Evolutionary conservation across 306 rosid species (phyloP).

Genomic region (Cyclanthera cordifolia): DNA sequence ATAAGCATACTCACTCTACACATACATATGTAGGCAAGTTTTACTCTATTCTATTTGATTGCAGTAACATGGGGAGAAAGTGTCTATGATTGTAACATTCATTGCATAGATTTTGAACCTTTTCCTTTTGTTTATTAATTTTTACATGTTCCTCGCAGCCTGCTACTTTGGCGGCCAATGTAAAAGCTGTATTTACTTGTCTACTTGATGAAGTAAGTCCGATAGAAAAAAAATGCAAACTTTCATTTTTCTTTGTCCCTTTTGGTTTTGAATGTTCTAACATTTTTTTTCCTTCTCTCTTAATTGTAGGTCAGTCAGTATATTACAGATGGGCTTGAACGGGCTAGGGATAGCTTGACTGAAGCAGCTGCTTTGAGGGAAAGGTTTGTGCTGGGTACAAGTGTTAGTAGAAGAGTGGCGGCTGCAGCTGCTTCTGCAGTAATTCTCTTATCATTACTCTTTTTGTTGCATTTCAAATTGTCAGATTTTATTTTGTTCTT

Average conservation of each 20-base stretch:
- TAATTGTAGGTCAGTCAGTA: slow-evolving; percentile 75
- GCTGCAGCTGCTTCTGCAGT: slow-evolving; percentile 99
- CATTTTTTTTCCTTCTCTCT: background rate
- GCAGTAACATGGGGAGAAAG: background rate
- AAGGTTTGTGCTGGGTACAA: slow-evolving; percentile 71
- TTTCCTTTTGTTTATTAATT: background rate
- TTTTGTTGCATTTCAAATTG: slow-evolving; percentile 15
- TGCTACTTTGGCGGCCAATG: slow-evolving; percentile 67
- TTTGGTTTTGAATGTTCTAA: background rate
- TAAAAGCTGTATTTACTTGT: slow-evolving; percentile 81
- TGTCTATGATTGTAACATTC: background rate
- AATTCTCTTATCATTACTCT: slow-evolving; percentile 22
- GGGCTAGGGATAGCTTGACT: slow-evolving; percentile 84
- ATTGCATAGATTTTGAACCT: slow-evolving; percentile 1
- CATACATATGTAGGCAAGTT: too few relatives aligned
- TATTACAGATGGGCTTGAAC: slow-evolving; percentile 89
- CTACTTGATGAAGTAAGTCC: slow-evolving; percentile 91
- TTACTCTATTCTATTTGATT: too few relatives aligned
- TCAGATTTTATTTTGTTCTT: background rate
- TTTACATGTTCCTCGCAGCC: slow-evolving; percentile 49
- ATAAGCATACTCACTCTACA: too few relatives aligned
- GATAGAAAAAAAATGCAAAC: background rate
- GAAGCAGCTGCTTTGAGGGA: slow-evolving; percentile 98
- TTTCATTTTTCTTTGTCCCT: slow-evolving; percentile 10
- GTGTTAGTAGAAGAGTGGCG: slow-evolving; percentile 82